Conservation (phyloP, 1,284 basidiomycete species). For the Austropuccinia psidii region DNA sequence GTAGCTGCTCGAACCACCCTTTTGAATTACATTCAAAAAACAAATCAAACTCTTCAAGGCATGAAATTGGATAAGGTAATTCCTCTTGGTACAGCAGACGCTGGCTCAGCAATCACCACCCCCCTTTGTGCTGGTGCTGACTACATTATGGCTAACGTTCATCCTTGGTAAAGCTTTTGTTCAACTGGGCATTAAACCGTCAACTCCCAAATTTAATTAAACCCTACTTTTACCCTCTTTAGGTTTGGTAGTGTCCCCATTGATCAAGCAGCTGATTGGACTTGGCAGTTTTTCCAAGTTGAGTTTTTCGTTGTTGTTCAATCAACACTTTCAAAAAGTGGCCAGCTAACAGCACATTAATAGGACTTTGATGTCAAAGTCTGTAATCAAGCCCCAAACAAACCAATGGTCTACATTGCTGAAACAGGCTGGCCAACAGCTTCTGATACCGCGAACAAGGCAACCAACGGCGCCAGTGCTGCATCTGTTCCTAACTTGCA, state of each 20-base stretch:
- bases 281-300: conserved; percentile 56
- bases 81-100: conserved; percentile 80
- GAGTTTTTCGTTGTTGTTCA: conserved; percentile 42
- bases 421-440: conserved; percentile 91
- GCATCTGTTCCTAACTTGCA: conserved; percentile 65
- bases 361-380: conserved; percentile 42
- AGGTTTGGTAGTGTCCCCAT: conserved; percentile 61
- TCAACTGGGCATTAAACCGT: not conserved
- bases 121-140: conserved; percentile 63
- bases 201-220: conserved; percentile 7
- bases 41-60: conserved; percentile 54
- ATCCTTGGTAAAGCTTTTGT: conserved; percentile 54
- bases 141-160: conserved; percentile 69
- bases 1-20: conserved; percentile 29
- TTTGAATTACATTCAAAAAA: conserved; percentile 37
- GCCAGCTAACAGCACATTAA: not conserved
- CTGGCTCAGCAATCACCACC: conserved; percentile 73
- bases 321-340: not conserved
- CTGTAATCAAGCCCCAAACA: conserved; percentile 53
- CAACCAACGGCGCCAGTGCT: conserved; percentile 57
- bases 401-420: conserved; percentile 65
- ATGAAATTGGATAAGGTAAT: conserved; percentile 53
- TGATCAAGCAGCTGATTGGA: conserved; percentile 62
- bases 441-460: conserved; percentile 29
- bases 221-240: conserved; percentile 5